Evolutionary conservation across 306 rosid genomes (phyloP).

Genomic region (Fagus crenata): DNA sequence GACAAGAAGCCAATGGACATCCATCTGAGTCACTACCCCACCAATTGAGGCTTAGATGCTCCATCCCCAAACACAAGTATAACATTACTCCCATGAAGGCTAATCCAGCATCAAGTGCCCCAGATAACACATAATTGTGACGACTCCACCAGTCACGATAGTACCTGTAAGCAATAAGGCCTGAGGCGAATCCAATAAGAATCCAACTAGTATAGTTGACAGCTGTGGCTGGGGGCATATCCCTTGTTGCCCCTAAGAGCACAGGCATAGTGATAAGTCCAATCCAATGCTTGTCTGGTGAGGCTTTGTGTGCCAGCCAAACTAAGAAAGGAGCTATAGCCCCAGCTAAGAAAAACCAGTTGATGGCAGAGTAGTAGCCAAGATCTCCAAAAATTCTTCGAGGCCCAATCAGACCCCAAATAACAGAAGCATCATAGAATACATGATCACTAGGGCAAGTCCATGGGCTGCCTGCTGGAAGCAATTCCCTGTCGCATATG

Average conservation of each 20-base stretch:
- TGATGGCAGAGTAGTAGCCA: constrained; percentile 66
- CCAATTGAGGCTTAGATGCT: constrained; percentile 55
- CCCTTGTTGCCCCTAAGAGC: constrained; percentile 47
- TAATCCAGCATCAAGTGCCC: constrained; percentile 81
- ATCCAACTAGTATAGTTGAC: constrained; percentile 78
- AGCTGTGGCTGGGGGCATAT: constrained; percentile 81
- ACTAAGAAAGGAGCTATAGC: constrained; percentile 70
- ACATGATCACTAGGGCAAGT: constrained; percentile 86
- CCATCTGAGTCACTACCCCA: constrained; percentile 76
- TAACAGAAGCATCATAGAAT: constrained; percentile 83
- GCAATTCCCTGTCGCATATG: constrained; percentile 59
- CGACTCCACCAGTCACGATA: constrained; percentile 76
- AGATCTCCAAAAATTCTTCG: constrained; percentile 74
- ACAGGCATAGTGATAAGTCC: constrained; percentile 68
- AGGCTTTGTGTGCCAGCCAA: constrained; percentile 79
- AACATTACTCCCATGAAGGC: constrained; percentile 85
- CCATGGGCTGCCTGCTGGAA: constrained; percentile 80
- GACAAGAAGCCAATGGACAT: constrained; percentile 75
- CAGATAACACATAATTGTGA: constrained; percentile 74
- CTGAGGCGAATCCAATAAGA: constrained; percentile 68
- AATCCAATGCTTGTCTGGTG: constrained; percentile 67
- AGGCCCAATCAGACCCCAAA: constrained; percentile 84
- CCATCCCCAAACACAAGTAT: constrained; percentile 64
- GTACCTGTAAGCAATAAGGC: constrained; percentile 62
- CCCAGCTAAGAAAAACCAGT: constrained; percentile 80